These are phyloP conservation scores for Geotrichum restrictum DNA, from an alignment of 1,139 yeast species.

Conservation along the genomic window DNA sequence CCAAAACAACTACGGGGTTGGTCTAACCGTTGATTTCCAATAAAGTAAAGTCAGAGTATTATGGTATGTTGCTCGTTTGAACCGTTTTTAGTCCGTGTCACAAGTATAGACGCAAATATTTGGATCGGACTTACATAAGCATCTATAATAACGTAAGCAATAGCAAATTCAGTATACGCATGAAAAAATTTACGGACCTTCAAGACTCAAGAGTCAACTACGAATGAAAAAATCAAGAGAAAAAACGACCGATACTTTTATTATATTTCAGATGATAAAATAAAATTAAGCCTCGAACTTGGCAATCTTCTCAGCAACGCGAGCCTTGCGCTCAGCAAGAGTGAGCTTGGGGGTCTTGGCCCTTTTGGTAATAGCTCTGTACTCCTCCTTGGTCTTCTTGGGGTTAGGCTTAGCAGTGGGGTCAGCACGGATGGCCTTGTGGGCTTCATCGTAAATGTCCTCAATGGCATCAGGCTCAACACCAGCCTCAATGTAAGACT, in stretches of 20 bases:
- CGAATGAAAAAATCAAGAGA: neutral
- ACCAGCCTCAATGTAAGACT: constrained; percentile 94
- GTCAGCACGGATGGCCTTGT: constrained; percentile 92
- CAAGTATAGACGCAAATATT: too few relatives aligned
- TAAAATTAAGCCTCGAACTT: constrained; percentile 8
- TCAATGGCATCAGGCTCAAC: constrained; percentile 95
- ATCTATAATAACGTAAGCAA: too few relatives aligned
- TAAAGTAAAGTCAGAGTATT: too few relatives aligned
- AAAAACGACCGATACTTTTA: neutral
- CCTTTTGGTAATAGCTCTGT: constrained; percentile 95
- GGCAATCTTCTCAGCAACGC: constrained; percentile 88
- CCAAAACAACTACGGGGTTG: too few relatives aligned
- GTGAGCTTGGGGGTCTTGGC: constrained; percentile 86
- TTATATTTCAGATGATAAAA: neutral
- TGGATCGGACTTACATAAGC: too few relatives aligned
- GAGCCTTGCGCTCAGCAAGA: constrained; percentile 85
- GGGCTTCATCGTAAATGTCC: constrained; percentile 93
- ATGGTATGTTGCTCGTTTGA: too few relatives aligned
- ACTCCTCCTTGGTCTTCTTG: constrained; percentile 96
- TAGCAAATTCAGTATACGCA: neutral
- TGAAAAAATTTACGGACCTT: neutral
- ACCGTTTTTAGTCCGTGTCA: too few relatives aligned
- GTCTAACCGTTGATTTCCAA: too few relatives aligned
- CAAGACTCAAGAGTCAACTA: too few relatives aligned
- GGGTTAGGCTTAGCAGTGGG: constrained; percentile 82